Evolutionary conservation across 176 grass and related monocot genomes (phyloP).

Genomic region (Musa troglodytarum): DNA sequence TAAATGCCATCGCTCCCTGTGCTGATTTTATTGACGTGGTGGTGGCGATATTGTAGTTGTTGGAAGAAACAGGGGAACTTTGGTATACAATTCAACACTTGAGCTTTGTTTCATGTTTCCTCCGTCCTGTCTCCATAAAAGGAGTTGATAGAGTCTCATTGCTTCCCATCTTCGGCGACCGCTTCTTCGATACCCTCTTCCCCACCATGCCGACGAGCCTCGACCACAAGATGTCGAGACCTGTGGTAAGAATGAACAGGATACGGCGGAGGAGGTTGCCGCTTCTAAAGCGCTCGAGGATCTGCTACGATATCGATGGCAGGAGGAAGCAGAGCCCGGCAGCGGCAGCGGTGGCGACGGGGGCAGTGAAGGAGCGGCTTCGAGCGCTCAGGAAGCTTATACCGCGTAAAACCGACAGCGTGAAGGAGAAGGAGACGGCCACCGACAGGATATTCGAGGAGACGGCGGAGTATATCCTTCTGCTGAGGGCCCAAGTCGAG

Average conservation of each 20-base stretch:
- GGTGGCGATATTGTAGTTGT: no score
- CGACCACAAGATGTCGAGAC: background rate
- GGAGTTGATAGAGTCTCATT: background rate
- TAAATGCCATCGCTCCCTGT: no score
- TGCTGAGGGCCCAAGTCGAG: background rate
- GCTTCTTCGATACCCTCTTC: background rate
- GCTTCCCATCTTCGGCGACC: background rate
- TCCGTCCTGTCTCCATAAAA: background rate
- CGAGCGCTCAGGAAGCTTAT: constrained; percentile 13
- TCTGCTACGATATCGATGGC: background rate
- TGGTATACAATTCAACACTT: no score
- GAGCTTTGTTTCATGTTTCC: background rate
- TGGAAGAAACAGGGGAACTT: no score
- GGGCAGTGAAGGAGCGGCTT: background rate
- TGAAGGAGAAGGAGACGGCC: background rate
- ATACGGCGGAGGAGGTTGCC: background rate
- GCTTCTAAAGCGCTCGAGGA: background rate
- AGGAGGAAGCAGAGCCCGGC: background rate
- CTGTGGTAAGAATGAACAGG: background rate
- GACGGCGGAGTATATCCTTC: constrained; percentile 1
- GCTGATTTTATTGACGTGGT: no score
- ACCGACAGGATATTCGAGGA: constrained; percentile 4
- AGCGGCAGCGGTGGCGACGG: background rate
- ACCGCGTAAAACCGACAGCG: background rate
- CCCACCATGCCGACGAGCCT: background rate